phyloP scores from a whole-genome alignment of 1,284 basidiomycete species.

The Moesziomyces sp. region DNA sequence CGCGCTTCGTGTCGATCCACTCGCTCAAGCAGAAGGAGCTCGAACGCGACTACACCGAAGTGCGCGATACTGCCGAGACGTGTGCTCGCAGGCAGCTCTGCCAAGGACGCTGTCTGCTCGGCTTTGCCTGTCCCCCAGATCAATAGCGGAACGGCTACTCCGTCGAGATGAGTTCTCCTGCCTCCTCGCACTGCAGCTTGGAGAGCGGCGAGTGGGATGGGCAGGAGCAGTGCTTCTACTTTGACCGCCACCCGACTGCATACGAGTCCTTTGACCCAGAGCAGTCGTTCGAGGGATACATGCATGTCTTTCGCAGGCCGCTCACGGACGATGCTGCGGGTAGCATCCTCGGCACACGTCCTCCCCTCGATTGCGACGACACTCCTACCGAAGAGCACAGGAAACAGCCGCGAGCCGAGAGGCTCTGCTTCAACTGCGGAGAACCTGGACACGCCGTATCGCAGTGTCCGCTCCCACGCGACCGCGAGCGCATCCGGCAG shows the following conservation, averaged over 20 bases:
- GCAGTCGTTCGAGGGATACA: constrained; percentile 33
- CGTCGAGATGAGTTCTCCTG: constrained; percentile 13
- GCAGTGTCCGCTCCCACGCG: constrained; percentile 13
- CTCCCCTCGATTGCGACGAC: background rate
- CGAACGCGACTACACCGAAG: constrained; percentile 34
- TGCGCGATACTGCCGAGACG: constrained; percentile 21
- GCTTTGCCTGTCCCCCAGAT: constrained; percentile 17
- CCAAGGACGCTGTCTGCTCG: constrained; percentile 34
- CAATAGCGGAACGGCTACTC: background rate
- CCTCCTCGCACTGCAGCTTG: constrained; percentile 14
- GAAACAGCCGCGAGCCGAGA: background rate
- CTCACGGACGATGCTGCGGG: background rate
- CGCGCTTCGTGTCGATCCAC: constrained; percentile 43
- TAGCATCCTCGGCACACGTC: background rate
- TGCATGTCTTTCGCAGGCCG: constrained; percentile 15
- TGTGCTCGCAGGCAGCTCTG: constrained; percentile 32
- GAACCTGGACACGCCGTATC: constrained; percentile 17
- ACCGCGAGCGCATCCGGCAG: constrained; percentile 25
- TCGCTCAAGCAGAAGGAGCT: constrained; percentile 42
- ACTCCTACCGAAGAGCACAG: background rate
- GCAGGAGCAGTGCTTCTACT: constrained; percentile 24
- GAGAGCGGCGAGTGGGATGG: constrained; percentile 36
- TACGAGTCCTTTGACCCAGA: constrained; percentile 34
- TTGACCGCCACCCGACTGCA: constrained; percentile 27
- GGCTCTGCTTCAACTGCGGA: constrained; percentile 33